phyloP scores from a whole-genome alignment of 495 filamentous ascomycete species.

The Lineolata rhizophorae region DNA sequence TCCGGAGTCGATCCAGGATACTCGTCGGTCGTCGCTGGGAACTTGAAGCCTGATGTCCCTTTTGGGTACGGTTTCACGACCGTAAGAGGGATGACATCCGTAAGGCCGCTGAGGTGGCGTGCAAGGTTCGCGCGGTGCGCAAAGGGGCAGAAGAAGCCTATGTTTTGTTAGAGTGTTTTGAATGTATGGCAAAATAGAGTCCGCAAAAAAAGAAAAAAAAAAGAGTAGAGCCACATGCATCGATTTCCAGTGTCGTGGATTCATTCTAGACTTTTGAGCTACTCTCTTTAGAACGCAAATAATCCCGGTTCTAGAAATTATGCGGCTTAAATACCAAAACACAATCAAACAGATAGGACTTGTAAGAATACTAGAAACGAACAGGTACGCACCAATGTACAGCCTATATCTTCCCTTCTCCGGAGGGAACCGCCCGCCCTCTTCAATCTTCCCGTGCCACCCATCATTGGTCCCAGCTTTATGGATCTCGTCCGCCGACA shows the following conservation, averaged over 20 bases:
- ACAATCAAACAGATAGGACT: too few species aligned
- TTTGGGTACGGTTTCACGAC: slow-evolving; percentile 22
- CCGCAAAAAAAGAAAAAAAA: too few species aligned
- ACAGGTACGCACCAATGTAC: slow-evolving; percentile 16
- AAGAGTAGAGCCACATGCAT: too few species aligned
- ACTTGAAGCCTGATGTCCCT: slow-evolving; percentile 28
- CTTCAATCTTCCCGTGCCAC: slow-evolving; percentile 23
- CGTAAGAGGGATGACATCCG: slow-evolving; percentile 15
- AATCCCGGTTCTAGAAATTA: too few species aligned
- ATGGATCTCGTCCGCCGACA: slow-evolving; percentile 7
- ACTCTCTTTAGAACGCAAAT: too few species aligned
- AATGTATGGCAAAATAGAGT: not conserved
- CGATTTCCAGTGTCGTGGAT: too few species aligned
- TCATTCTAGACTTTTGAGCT: too few species aligned
- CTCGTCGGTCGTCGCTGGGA: slow-evolving; percentile 24
- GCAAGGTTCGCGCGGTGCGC: slow-evolving; percentile 24
- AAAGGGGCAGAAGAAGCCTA: slow-evolving; percentile 32
- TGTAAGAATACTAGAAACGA: too few species aligned
- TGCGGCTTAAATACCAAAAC: too few species aligned
- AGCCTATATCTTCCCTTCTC: slow-evolving; percentile 19
- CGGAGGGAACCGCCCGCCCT: slow-evolving; percentile 14
- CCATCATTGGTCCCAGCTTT: slow-evolving; percentile 16
- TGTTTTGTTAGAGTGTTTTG: slow-evolving; percentile 1
- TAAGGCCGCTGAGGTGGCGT: slow-evolving; percentile 14
- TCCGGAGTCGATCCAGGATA: slow-evolving; percentile 30